A percentile compares a stretch with the other conserved stretches of the same genome.
Evolutionary conservation across 495 filamentous ascomycete genomes (phyloP).

Genomic region (Letharia columbiana): DNA sequence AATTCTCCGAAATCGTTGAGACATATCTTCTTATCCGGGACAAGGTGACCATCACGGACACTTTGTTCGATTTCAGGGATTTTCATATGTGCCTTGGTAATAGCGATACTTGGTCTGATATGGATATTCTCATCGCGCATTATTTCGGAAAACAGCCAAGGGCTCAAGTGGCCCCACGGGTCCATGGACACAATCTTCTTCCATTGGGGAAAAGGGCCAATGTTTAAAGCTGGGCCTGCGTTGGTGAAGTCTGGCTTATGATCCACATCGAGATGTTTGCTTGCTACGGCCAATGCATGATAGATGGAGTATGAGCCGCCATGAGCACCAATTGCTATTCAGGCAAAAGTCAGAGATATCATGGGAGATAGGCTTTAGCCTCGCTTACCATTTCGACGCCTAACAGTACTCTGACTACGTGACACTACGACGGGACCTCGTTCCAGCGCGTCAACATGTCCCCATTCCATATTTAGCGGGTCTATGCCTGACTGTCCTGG

Average conservation of each 20-base stretch:
- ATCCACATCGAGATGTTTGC: slow-evolving; percentile 73
- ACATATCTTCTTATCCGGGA: slow-evolving; percentile 86
- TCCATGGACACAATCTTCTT: slow-evolving; percentile 99
- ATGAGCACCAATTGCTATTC: slow-evolving; percentile 63
- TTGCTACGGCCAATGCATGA: slow-evolving; percentile 86
- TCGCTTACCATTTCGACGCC: slow-evolving; percentile 69
- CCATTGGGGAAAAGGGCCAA: slow-evolving; percentile 88
- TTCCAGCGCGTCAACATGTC: slow-evolving; percentile 58
- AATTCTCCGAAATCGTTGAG: slow-evolving; percentile 76
- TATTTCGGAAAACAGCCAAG: slow-evolving; percentile 64
- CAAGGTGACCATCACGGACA: slow-evolving; percentile 65
- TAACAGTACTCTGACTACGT: slow-evolving; percentile 62
- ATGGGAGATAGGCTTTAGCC: slow-evolving; percentile 20
- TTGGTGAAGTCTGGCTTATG: slow-evolving; percentile 93
- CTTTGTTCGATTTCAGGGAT: slow-evolving; percentile 86
- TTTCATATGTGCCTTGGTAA: slow-evolving; percentile 96
- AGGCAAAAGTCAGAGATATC: slow-evolving; percentile 20
- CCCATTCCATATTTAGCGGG: slow-evolving; percentile 83
- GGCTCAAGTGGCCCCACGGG: slow-evolving; percentile 80
- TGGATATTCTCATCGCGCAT: slow-evolving; percentile 68
- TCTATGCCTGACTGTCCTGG: slow-evolving; percentile 91
- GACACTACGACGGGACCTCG: slow-evolving; percentile 91
- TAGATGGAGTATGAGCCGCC: slow-evolving; percentile 98
- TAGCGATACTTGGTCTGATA: slow-evolving; percentile 87
- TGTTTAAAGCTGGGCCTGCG: slow-evolving; percentile 78